These are phyloP conservation scores for Chrysanthemum makinoi DNA, from an alignment of 129 eudicot genomes.

Conservation along the genomic window DNA sequence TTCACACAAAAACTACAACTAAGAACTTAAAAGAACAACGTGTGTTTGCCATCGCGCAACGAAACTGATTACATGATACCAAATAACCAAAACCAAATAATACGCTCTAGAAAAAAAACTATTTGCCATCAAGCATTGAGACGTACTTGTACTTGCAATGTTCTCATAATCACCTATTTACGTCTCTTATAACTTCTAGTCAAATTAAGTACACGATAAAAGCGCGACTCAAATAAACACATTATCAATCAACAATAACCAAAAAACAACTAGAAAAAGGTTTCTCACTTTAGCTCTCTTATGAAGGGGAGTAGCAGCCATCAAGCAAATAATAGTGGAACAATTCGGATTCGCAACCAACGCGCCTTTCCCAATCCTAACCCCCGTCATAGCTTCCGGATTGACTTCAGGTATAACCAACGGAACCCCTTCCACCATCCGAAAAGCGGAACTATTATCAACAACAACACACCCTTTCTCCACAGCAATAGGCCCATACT, in stretches of 20 bases:
- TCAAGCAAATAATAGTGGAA: slow-evolving; percentile 89
- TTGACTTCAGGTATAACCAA: slow-evolving; percentile 93
- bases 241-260: not conserved
- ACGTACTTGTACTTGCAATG: too few species aligned
- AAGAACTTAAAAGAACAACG: too few species aligned
- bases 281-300: slow-evolving; percentile 64
- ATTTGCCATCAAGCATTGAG: too few species aligned
- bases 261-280: too few species aligned
- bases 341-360: slow-evolving; percentile 96
- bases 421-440: slow-evolving; percentile 80
- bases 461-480: slow-evolving; percentile 74
- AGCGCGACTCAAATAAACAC: not conserved
- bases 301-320: slow-evolving; percentile 99
- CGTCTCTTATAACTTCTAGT: too few species aligned
- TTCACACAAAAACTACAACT: too few species aligned
- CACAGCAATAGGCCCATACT: slow-evolving; percentile 81
- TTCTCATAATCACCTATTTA: too few species aligned
- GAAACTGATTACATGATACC: too few species aligned
- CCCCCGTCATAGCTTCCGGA: slow-evolving; percentile 74
- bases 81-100: too few species aligned
- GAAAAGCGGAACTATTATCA: slow-evolving; percentile 96
- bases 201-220: too few species aligned
- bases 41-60: too few species aligned
- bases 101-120: too few species aligned
- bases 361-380: slow-evolving; percentile 72